Percentiles rank a stretch among this genome's conserved stretches.
These are phyloP conservation scores for Linderina pennispora DNA, from an alignment of 192 early-diverging fungal genomes.

Conservation along the genomic window DNA sequence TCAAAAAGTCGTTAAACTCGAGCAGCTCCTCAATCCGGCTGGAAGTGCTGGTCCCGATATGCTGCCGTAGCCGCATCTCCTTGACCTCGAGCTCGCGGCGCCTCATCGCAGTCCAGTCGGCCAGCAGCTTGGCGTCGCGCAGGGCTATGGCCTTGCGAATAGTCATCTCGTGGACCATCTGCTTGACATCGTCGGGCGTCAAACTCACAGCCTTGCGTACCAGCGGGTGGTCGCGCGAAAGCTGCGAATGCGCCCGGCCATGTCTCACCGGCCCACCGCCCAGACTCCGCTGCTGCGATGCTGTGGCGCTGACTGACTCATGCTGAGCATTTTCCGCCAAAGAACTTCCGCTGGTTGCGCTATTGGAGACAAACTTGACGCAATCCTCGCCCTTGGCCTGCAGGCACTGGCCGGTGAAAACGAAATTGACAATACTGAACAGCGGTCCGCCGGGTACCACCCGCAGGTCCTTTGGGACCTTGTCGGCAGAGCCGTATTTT, in stretches of 20 bases:
- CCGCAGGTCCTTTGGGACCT: constrained; percentile 15
- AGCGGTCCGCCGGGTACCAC: constrained; percentile 26
- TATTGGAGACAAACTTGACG: background rate
- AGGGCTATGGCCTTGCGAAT: constrained; percentile 22
- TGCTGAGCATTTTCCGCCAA: too few species aligned
- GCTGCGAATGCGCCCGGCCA: background rate
- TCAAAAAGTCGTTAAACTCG: constrained; percentile 15
- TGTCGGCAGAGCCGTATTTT: constrained; percentile 1
- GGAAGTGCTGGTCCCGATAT: constrained; percentile 2
- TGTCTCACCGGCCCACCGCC: background rate
- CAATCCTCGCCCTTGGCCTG: background rate
- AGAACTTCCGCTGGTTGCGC: background rate
- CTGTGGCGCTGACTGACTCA: background rate
- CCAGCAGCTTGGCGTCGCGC: constrained; percentile 25
- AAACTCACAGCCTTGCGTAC: constrained; percentile 9
- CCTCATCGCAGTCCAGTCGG: constrained; percentile 30
- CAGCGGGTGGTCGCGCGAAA: constrained; percentile 2
- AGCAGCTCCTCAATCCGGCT: constrained; percentile 5
- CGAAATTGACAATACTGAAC: constrained; percentile 23
- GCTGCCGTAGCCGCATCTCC: constrained; percentile 13
- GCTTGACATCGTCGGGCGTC: constrained; percentile 11
- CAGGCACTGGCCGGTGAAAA: constrained; percentile 3
- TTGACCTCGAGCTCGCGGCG: constrained; percentile 25
- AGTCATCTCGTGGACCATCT: constrained; percentile 26
- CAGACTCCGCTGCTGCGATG: background rate